These are phyloP conservation scores for Botrytis deweyae DNA, from an alignment of 2,329 filamentous ascomycete genomes.

Conservation along the genomic window DNA sequence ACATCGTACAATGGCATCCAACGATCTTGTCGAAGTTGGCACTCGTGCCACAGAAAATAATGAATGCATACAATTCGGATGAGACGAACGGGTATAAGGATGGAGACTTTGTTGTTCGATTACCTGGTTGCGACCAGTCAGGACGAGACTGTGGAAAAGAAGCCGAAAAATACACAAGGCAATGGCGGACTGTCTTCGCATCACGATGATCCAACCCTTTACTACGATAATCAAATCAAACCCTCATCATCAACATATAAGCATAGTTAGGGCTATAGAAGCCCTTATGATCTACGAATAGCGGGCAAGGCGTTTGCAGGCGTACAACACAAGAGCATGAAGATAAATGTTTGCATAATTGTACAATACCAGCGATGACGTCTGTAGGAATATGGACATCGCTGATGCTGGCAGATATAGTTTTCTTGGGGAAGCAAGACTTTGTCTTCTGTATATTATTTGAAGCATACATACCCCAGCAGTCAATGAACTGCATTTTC, in stretches of 20 bases:
- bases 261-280: conserved; percentile 26
- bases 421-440: conserved; percentile 25
- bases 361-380: conserved; percentile 30
- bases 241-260: conserved; percentile 18
- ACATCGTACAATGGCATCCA: conserved; percentile 93
- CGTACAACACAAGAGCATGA: conserved; percentile 28
- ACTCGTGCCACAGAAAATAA: conserved; percentile 77
- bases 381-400: conserved; percentile 30
- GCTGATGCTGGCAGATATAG: conserved; percentile 35
- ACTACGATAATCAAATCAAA: conserved; percentile 27
- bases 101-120: conserved; percentile 80
- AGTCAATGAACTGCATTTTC: conserved; percentile 30
- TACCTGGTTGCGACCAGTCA: conserved; percentile 64
- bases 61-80: conserved; percentile 73
- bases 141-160: conserved; percentile 69
- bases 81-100: conserved; percentile 68
- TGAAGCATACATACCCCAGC: conserved; percentile 32
- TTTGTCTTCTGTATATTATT: conserved; percentile 35
- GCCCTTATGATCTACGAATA: conserved; percentile 35
- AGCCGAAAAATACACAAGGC: conserved; percentile 46
- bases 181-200: conserved; percentile 39
- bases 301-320: conserved; percentile 36
- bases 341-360: conserved; percentile 32
- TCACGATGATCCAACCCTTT: conserved; percentile 25
- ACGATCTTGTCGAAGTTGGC: conserved; percentile 89